phyloP scores from a whole-genome alignment of 441 rosid genomes.

The Adansonia madagascariensis region DNA sequence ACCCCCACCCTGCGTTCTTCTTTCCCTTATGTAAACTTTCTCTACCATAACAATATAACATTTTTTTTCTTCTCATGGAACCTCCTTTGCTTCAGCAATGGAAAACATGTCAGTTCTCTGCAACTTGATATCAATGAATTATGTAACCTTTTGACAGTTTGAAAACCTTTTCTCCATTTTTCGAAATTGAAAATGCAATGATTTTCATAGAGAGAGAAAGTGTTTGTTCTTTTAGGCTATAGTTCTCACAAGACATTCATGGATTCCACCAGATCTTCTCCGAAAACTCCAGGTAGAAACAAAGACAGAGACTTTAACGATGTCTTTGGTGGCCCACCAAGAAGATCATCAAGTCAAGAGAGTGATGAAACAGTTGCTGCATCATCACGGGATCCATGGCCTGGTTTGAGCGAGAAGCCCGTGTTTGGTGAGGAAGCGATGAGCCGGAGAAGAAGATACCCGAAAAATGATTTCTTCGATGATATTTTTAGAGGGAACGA shows the following conservation, averaged over 20 bases:
- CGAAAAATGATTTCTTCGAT: slow-evolving; percentile 64
- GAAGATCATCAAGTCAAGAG: slow-evolving; percentile 59
- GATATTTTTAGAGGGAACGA: slow-evolving; percentile 71
- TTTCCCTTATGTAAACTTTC: slow-evolving; percentile 20
- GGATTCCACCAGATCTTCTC: slow-evolving; percentile 7
- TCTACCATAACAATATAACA: slow-evolving; percentile 16
- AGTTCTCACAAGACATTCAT: slow-evolving; percentile 34
- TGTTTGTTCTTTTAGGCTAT: slow-evolving; percentile 39
- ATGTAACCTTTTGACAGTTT: slow-evolving; percentile 16
- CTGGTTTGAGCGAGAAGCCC: slow-evolving; percentile 62
- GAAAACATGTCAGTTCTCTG: slow-evolving; percentile 23
- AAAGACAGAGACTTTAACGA: slow-evolving; percentile 77
- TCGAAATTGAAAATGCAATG: slow-evolving; percentile 45
- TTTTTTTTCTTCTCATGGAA: slow-evolving; percentile 8
- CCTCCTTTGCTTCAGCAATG: slow-evolving; percentile 23
- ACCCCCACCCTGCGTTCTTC: slow-evolving; percentile 25
- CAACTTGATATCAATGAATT: slow-evolving; percentile 21
- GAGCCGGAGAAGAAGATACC: slow-evolving; percentile 43
- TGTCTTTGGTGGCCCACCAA: slow-evolving; percentile 96
- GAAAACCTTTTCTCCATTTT: slow-evolving; percentile 26
- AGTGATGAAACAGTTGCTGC: slow-evolving; percentile 28
- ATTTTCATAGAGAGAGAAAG: slow-evolving; percentile 39
- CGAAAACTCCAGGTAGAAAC: neutral
- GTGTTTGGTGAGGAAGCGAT: slow-evolving; percentile 73
- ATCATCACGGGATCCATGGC: slow-evolving; percentile 40